Evolutionary conservation across 257 asterid species (phyloP), one percentile per base, ranked within the genome.

Genomic region (Nicotiana benthamiana): DNA sequence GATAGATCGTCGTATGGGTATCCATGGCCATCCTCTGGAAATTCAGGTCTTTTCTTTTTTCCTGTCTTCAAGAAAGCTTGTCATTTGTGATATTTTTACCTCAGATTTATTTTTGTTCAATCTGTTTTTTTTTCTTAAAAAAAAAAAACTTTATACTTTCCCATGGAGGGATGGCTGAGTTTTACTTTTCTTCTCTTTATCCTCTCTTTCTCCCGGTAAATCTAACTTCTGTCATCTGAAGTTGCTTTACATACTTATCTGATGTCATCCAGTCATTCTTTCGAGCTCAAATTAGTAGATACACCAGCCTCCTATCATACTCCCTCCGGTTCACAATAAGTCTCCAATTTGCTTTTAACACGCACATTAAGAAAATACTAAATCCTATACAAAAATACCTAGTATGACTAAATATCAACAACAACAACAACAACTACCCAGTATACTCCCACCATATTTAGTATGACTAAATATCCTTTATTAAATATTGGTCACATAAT

Each of bases 1-100:
- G 97, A 92, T 92, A 67, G 97, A 92, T 87, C 97, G 97, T 13
- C 96, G 97, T 75, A 90, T 92, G 97, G 97, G 97, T 28, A 91
- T 92, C 62, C 97, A 92, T 83, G 97, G 97, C 63, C 97, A 92
- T 82, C 97, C 97, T 11, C 91, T 92, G 20, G 97, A 92, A 85
- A 92, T 92, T 83, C 96, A 92, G 97, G 97, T 90, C 66, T 76
- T 68, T 53, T 27, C 80, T 34, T 62, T 12, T 75, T 81, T 79
- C 60, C 62, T 65, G 48, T 32, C 40, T 79, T 10, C 63, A 72
- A 40, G 77, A 34, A 40, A 80, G 32, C 40, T 48, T 48, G 78
- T 72, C 61, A 43, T 22, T 68, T 3, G 7, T 64, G 8, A 26
- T 27, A 63, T 64, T 28, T 20, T 40, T 68, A 51, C 54, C 54